These are phyloP conservation scores for Rusavskia elegans DNA, from an alignment of 495 filamentous ascomycete species.

Conservation along the genomic window DNA sequence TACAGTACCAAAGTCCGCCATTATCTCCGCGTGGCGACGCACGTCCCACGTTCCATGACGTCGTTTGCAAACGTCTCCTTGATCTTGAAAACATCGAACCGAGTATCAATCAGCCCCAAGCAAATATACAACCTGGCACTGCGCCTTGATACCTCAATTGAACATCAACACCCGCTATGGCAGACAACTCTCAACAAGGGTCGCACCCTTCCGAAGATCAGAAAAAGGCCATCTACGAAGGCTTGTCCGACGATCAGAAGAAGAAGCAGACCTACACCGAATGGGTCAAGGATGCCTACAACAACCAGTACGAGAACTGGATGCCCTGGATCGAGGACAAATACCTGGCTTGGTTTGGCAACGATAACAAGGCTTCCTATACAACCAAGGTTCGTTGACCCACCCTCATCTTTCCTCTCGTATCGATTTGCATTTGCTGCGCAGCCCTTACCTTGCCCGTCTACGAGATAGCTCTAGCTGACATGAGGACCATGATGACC, in stretches of 20 bases:
- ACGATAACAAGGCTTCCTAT: slow-evolving; percentile 58
- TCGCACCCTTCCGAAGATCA: slow-evolving; percentile 1
- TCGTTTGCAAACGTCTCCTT: too few species aligned
- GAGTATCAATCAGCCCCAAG: too few species aligned
- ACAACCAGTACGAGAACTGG: slow-evolving; percentile 54
- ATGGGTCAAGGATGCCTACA: slow-evolving; percentile 41
- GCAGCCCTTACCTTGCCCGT: neutral
- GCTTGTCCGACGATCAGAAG: slow-evolving; percentile 1
- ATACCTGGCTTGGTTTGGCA: slow-evolving; percentile 53
- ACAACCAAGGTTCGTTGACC: slow-evolving; percentile 31
- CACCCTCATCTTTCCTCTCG: neutral
- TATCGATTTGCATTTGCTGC: neutral
- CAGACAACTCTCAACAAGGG: neutral
- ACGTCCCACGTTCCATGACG: too few species aligned
- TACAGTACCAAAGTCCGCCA: too few species aligned
- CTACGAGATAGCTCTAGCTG: neutral
- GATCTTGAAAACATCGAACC: too few species aligned
- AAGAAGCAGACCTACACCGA: slow-evolving; percentile 26
- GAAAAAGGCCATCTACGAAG: slow-evolving; percentile 1
- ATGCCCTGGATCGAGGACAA: slow-evolving; percentile 61
- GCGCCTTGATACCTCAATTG: too few species aligned
- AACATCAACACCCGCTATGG: neutral
- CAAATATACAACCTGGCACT: too few species aligned
- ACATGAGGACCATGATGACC: neutral
- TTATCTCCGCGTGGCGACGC: too few species aligned